Conservation (phyloP, 495 filamentous ascomycete species). For the Aspergillus avenaceus region DNA sequence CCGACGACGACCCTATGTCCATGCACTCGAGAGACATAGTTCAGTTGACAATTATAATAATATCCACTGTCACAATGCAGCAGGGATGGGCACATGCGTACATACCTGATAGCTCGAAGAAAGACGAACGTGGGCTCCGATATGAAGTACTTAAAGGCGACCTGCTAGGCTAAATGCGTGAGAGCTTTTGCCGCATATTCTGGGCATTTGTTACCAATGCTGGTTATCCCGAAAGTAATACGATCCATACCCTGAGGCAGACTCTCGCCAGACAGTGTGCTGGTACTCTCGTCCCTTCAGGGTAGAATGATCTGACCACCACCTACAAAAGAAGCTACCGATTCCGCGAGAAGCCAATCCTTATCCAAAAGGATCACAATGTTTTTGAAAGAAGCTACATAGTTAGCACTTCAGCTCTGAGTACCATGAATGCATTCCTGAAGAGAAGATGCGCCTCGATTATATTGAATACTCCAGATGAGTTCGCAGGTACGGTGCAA, state of each 20-base stretch:
- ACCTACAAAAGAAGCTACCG: constrained; percentile 7
- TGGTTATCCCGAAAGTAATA: constrained; percentile 10
- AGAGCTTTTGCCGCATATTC: constrained; percentile 3
- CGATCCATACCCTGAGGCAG: constrained; percentile 6
- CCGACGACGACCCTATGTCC: constrained; percentile 7
- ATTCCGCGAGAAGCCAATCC: constrained; percentile 8
- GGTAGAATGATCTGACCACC: constrained; percentile 3
- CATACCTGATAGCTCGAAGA: constrained; percentile 6
- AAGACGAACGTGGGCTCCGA: constrained; percentile 5
- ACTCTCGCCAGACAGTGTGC: constrained; percentile 8
- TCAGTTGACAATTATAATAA: constrained; percentile 4
- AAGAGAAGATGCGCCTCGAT: too few species aligned
- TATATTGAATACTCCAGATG: too few species aligned
- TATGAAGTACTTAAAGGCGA: constrained; percentile 10
- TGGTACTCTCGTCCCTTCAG: not conserved
- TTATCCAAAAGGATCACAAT: constrained; percentile 9
- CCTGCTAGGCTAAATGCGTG: not conserved
- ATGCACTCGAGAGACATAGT: constrained; percentile 5
- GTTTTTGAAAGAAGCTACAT: constrained; percentile 11
- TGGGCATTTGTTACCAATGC: constrained; percentile 3
- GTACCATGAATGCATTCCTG: too few species aligned
- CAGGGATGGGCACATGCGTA: constrained; percentile 8
- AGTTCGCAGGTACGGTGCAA: too few species aligned
- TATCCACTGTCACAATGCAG: constrained; percentile 3
- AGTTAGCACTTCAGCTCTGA: constrained; percentile 8